phyloP scores from a whole-genome alignment of 805 yeast species.

The Starmera amethionina region DNA sequence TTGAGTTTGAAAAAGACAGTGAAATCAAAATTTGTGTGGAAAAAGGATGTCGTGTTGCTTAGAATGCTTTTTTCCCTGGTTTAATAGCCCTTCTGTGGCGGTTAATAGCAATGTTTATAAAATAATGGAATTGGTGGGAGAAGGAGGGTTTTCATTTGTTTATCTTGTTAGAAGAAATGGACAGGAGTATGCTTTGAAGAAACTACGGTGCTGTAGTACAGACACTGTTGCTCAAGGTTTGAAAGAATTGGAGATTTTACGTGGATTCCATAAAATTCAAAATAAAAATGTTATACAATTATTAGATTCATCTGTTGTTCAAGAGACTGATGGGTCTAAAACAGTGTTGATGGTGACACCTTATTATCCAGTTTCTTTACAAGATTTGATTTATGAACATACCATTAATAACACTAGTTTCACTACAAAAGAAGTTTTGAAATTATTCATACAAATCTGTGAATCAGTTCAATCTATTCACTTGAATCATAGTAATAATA shows the following conservation, averaged over 20 bases:
- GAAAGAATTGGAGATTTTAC: too few species aligned
- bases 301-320: conserved; percentile 59
- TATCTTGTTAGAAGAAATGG: conserved; percentile 53
- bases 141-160: conserved; percentile 84
- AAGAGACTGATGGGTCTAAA: conserved; percentile 71
- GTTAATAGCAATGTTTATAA: conserved; percentile 49
- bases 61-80: conserved; percentile 7
- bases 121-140: conserved; percentile 70
- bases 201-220: conserved; percentile 80
- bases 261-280: too few species aligned
- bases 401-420: conserved; percentile 44
- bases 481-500: conserved; percentile 12
- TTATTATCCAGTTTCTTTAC: conserved; percentile 61
- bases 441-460: conserved; percentile 58
- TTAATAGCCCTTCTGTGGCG: conserved; percentile 42
- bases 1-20: too few species aligned
- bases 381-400: conserved; percentile 63
- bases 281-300: too few species aligned
- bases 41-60: background rate
- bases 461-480: conserved; percentile 75
- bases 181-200: conserved; percentile 65
- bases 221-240: conserved; percentile 32
- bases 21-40: too few species aligned
- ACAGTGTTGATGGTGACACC: conserved; percentile 76
- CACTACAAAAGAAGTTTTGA: conserved; percentile 54